A percentile compares a stretch with the other conserved stretches of the same genome.
phyloP scores from a whole-genome alignment of 2,329 filamentous ascomycete genomes.

The Ceratocystis alfenasii region DNA sequence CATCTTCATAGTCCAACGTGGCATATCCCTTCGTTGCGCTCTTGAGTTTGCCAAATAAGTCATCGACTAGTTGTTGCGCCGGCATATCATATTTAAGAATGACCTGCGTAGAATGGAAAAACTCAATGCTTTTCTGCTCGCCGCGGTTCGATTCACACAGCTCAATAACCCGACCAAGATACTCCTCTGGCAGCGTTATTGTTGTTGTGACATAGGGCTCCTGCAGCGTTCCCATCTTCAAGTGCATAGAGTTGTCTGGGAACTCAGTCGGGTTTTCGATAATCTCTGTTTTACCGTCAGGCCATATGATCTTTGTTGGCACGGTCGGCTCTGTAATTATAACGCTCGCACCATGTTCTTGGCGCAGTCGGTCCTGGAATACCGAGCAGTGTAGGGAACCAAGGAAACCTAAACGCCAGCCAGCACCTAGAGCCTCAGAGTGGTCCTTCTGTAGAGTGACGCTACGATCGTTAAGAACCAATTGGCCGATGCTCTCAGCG shows the following conservation, averaged over 20 bases:
- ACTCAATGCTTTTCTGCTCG: constrained; percentile 74
- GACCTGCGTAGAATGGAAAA: constrained; percentile 84
- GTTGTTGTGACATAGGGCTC: constrained; percentile 61
- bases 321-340: constrained; percentile 96
- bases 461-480: constrained; percentile 88
- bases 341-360: constrained; percentile 88
- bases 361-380: constrained; percentile 85
- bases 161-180: constrained; percentile 87
- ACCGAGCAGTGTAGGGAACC: constrained; percentile 99
- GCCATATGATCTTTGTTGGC: constrained; percentile 72
- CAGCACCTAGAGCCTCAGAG: constrained; percentile 83
- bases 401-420: constrained; percentile 87
- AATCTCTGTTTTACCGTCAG: constrained; percentile 32
- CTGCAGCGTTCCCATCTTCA: constrained; percentile 36
- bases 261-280: constrained; percentile 82
- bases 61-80: constrained; percentile 80
- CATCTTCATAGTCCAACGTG: constrained; percentile 91
- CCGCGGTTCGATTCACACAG: constrained; percentile 84
- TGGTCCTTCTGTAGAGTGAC: constrained; percentile 90
- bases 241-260: constrained; percentile 38
- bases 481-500: constrained; percentile 86
- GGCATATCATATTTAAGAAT: constrained; percentile 89
- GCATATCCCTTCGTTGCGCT: constrained; percentile 90
- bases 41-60: constrained; percentile 95
- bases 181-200: constrained; percentile 84